Evolutionary conservation across 116 monocot species (phyloP).

Genomic region (Trichopus zeylanicus): DNA sequence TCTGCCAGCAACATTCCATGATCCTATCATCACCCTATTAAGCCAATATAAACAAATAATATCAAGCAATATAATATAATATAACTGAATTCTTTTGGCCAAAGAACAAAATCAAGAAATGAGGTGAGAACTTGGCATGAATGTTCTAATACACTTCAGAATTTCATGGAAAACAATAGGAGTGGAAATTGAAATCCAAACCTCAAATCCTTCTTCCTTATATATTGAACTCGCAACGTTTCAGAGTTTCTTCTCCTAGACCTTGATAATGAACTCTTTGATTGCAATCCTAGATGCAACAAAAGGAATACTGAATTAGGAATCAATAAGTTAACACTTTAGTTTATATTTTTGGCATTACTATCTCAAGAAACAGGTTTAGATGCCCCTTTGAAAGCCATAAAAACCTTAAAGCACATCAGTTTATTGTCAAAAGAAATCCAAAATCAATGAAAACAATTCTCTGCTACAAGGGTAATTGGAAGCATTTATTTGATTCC

Average conservation of each 20-base stretch:
- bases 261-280: conserved; percentile 12
- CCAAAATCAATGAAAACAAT: too few species aligned
- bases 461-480: too few species aligned
- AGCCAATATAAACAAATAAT: too few species aligned
- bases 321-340: neutral
- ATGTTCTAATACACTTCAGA: neutral
- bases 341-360: neutral
- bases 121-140: too few species aligned
- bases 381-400: too few species aligned
- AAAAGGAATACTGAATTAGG: neutral
- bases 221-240: conserved; percentile 60
- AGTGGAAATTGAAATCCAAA: conserved; percentile 9
- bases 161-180: neutral
- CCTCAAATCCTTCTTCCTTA: conserved; percentile 65
- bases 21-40: conserved; percentile 63
- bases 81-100: too few species aligned
- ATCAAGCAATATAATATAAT: too few species aligned
- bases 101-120: too few species aligned
- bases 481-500: too few species aligned
- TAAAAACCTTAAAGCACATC: too few species aligned
- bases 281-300: conserved; percentile 10
- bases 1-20: conserved; percentile 75
- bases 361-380: neutral
- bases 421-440: too few species aligned
- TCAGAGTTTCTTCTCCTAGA: conserved; percentile 65